These are phyloP conservation scores for Saprolegnia parasitica DNA, from an alignment of 352 stramenopile species.

Conservation along the genomic window DNA sequence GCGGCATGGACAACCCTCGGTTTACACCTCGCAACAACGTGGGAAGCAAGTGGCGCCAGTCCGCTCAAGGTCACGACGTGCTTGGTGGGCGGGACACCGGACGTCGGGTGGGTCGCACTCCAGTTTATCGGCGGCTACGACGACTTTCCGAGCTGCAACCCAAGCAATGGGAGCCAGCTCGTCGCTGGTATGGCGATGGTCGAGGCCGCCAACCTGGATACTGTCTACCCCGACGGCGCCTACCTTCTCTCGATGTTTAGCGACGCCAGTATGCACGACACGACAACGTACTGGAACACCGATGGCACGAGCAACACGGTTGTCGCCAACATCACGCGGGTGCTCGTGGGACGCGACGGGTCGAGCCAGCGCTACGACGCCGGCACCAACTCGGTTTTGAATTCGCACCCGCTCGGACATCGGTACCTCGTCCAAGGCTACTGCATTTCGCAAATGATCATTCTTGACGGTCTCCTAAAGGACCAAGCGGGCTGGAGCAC, in stretches of 20 bases:
- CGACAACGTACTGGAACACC: neutral
- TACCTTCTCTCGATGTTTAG: slow-evolving; percentile 9
- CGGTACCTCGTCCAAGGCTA: slow-evolving; percentile 2
- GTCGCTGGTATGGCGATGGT: slow-evolving; percentile 12
- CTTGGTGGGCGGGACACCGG: neutral
- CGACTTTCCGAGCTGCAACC: slow-evolving; percentile 1
- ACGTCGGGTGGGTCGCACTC: neutral
- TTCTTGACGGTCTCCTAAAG: neutral
- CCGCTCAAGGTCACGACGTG: slow-evolving; percentile 14
- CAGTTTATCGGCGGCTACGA: neutral
- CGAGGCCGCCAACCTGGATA: slow-evolving; percentile 1
- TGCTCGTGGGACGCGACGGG: slow-evolving; percentile 2
- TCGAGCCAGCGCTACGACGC: neutral
- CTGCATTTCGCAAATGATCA: neutral
- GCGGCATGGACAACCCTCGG: too few species aligned
- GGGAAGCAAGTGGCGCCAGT: too few species aligned
- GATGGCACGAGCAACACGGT: neutral
- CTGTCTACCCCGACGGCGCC: neutral
- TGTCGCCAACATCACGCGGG: neutral
- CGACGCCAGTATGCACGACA: neutral
- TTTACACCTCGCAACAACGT: too few species aligned
- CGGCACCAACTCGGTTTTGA: slow-evolving; percentile 1
- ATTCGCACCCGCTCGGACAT: neutral
- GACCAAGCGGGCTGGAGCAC: neutral
- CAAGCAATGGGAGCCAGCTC: neutral